Evolutionary conservation across 1,284 basidiomycete genomes (phyloP).

Genomic region (Bjerkandera adusta): DNA sequence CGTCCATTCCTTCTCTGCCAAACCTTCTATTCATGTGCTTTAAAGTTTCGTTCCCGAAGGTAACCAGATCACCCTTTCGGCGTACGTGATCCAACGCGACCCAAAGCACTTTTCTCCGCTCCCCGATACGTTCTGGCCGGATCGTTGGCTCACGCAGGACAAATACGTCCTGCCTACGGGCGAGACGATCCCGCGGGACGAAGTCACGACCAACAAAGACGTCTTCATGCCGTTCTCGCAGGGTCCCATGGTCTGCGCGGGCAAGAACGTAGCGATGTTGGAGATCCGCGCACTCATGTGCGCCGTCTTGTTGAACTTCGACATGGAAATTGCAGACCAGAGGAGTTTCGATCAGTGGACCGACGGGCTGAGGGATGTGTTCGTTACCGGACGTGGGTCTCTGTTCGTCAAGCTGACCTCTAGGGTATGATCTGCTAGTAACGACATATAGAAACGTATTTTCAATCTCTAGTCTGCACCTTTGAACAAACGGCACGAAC

Average conservation of each 20-base stretch:
- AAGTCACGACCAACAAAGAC: conserved; percentile 9
- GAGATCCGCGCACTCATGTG: conserved; percentile 22
- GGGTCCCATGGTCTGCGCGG: conserved; percentile 23
- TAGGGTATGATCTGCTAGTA: not conserved
- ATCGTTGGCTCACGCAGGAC: conserved; percentile 36
- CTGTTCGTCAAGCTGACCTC: not conserved
- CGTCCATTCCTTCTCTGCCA: not conserved
- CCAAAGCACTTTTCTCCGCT: conserved; percentile 38
- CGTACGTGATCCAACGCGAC: conserved; percentile 38
- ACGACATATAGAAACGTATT: too few species aligned
- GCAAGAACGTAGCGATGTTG: conserved; percentile 23
- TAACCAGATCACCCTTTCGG: conserved; percentile 34
- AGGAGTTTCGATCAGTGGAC: conserved; percentile 19
- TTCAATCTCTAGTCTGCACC: too few species aligned
- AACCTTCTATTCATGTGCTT: not conserved
- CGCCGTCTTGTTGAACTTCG: conserved; percentile 21
- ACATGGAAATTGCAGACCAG: conserved; percentile 11
- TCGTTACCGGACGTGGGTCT: conserved; percentile 12
- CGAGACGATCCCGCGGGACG: not conserved
- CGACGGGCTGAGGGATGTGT: conserved; percentile 15
- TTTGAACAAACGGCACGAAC: too few species aligned
- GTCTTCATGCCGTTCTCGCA: conserved; percentile 22
- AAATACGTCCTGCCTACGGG: conserved; percentile 7
- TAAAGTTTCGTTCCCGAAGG: conserved; percentile 39
- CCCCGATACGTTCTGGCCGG: conserved; percentile 40